Evolutionary conservation across 192 early-diverging fungal genomes (phyloP).

Genomic region (Entomortierella parvispora): DNA sequence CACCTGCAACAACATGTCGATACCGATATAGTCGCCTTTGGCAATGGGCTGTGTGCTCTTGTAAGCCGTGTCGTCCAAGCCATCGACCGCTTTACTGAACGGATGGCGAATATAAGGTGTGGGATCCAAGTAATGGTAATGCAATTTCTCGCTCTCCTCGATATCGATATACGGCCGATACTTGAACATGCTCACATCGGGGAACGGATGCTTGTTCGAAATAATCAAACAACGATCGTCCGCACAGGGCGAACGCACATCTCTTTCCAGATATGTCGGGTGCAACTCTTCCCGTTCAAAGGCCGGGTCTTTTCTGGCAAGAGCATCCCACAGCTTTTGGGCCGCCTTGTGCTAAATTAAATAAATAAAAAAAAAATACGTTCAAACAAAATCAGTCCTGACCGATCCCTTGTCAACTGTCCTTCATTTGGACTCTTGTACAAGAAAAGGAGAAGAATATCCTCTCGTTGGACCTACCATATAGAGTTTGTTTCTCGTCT

Average conservation of each 20-base stretch:
- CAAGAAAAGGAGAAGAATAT: no score
- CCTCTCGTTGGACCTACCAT: constrained; percentile 43
- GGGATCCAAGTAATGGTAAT: constrained; percentile 54
- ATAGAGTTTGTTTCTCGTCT: constrained; percentile 60
- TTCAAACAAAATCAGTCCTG: not conserved
- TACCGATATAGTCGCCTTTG: constrained; percentile 63
- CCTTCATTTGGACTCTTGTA: no score
- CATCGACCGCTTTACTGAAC: constrained; percentile 64
- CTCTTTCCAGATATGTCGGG: constrained; percentile 53
- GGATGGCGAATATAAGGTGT: constrained; percentile 43
- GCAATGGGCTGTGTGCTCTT: constrained; percentile 54
- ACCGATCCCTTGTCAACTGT: no score
- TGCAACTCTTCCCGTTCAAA: constrained; percentile 54
- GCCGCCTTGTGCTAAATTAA: constrained; percentile 55
- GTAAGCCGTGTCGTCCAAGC: constrained; percentile 59
- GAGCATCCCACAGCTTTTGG: constrained; percentile 45
- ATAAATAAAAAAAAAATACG: not conserved
- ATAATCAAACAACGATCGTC: constrained; percentile 66
- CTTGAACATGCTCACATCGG: constrained; percentile 56
- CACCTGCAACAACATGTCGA: constrained; percentile 63
- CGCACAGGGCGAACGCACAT: constrained; percentile 57
- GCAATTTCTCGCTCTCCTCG: constrained; percentile 55
- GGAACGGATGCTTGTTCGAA: constrained; percentile 61
- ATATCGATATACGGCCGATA: constrained; percentile 63
- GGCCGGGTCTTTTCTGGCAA: constrained; percentile 23